Percentiles rank a stretch among this genome's conserved stretches.
phyloP scores from a whole-genome alignment of 345 rosid species.

The Raphanus sativus region DNA sequence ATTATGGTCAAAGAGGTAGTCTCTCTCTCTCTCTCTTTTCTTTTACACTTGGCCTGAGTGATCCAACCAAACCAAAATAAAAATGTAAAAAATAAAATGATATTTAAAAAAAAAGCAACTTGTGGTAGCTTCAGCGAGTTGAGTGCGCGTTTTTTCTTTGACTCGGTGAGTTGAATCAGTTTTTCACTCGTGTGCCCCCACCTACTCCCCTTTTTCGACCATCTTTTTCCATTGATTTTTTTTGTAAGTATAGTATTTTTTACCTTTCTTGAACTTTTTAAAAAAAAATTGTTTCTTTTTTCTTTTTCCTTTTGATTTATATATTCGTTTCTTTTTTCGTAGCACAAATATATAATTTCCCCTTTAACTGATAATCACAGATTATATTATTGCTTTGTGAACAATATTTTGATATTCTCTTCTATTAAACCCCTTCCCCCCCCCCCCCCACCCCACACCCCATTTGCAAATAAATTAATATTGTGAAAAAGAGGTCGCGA shows the following conservation, averaged over 20 bases:
- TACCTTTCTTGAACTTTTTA: too few relatives aligned
- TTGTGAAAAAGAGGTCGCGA: neutral
- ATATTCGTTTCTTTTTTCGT: slow-evolving; percentile 8
- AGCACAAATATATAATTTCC: neutral
- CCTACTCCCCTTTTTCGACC: slow-evolving; percentile 32
- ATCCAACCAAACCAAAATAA: slow-evolving; percentile 35
- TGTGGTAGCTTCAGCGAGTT: slow-evolving; percentile 31
- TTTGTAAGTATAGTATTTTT: neutral
- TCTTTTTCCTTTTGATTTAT: neutral
- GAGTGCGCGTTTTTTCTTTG: slow-evolving; percentile 19
- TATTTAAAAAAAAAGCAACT: neutral
- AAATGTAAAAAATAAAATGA: neutral
- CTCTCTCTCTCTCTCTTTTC: slow-evolving; percentile 11
- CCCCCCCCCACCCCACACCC: too few relatives aligned
- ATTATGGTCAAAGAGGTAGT: slow-evolving; percentile 36
- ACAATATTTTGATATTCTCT: neutral
- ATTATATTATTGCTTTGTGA: neutral
- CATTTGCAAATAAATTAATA: neutral
- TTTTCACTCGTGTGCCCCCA: slow-evolving; percentile 23
- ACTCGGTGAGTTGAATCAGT: slow-evolving; percentile 4
- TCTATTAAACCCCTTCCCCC: neutral
- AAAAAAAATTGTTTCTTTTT: too few relatives aligned
- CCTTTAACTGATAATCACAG: neutral
- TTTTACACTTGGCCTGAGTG: slow-evolving; percentile 37
- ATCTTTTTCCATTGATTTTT: neutral